Evolutionary conservation across 75 land plant species (phyloP).

Genomic region (Pinus tabuliformis): DNA sequence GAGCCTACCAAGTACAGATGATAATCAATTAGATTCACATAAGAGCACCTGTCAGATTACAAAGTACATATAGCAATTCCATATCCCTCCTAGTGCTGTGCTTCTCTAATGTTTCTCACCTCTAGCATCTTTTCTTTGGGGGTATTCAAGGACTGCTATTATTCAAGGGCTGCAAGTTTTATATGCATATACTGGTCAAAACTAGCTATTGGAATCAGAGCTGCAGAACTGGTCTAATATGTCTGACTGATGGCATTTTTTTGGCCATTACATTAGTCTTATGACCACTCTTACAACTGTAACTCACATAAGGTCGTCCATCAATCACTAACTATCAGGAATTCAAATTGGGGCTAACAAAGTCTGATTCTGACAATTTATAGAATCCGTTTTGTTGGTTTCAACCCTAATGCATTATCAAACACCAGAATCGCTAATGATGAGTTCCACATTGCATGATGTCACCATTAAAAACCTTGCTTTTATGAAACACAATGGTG

Average conservation of each 20-base stretch:
- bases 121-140: too few species aligned
- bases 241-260: too few species aligned
- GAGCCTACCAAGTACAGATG: not conserved
- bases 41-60: not conserved
- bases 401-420: not conserved
- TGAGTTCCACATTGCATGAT: not conserved
- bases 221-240: too few species aligned
- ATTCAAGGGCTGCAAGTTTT: too few species aligned
- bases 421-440: not conserved
- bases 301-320: constrained; percentile 7
- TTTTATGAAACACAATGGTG: not conserved
- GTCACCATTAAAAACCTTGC: not conserved
- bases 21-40: not conserved
- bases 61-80: not conserved
- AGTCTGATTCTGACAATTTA: not conserved
- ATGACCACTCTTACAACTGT: too few species aligned
- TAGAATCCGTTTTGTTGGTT: not conserved
- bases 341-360: not conserved
- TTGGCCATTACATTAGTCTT: too few species aligned
- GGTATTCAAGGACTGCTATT: too few species aligned
- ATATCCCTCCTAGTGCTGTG: not conserved
- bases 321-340: not conserved
- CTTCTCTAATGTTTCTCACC: not conserved
- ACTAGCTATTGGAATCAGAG: too few species aligned
- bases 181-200: too few species aligned